Conservation (phyloP, 2,329 filamentous ascomycete species). For the Fusarium sp. region DNA sequence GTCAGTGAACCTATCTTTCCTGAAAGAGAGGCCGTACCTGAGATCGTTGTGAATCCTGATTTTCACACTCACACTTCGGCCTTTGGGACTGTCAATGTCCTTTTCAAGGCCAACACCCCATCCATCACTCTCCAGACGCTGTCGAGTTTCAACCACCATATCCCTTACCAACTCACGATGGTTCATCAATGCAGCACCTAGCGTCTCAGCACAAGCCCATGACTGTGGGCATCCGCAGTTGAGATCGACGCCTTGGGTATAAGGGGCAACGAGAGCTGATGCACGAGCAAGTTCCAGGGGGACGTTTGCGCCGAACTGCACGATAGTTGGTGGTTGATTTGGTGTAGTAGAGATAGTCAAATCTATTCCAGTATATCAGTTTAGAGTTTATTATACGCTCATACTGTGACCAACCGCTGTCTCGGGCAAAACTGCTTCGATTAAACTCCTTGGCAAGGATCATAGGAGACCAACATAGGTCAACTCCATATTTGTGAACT, state of each 20-base stretch:
- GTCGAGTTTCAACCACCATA: slow-evolving; percentile 69
- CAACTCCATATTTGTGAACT: slow-evolving; percentile 70
- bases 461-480: slow-evolving; percentile 79
- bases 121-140: slow-evolving; percentile 61
- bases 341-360: slow-evolving; percentile 67
- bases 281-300: slow-evolving; percentile 71
- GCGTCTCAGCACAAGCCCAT: slow-evolving; percentile 75
- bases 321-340: slow-evolving; percentile 68
- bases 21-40: slow-evolving; percentile 48
- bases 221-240: slow-evolving; percentile 80
- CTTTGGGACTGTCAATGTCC: slow-evolving; percentile 56
- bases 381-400: background rate
- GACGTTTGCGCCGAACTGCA: slow-evolving; percentile 73
- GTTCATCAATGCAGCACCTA: slow-evolving; percentile 77
- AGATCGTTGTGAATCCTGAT: slow-evolving; percentile 75
- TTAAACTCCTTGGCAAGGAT: slow-evolving; percentile 76
- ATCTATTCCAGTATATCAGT: slow-evolving; percentile 52
- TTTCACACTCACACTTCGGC: slow-evolving; percentile 74
- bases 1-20: background rate
- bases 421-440: slow-evolving; percentile 66
- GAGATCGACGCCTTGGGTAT: slow-evolving; percentile 72
- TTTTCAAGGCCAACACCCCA: slow-evolving; percentile 60
- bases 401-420: slow-evolving; percentile 60
- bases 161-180: slow-evolving; percentile 71
- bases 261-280: slow-evolving; percentile 69